Conservation (phyloP, 2,329 filamentous ascomycete genomes). For the Bipolaris victoriae region DNA sequence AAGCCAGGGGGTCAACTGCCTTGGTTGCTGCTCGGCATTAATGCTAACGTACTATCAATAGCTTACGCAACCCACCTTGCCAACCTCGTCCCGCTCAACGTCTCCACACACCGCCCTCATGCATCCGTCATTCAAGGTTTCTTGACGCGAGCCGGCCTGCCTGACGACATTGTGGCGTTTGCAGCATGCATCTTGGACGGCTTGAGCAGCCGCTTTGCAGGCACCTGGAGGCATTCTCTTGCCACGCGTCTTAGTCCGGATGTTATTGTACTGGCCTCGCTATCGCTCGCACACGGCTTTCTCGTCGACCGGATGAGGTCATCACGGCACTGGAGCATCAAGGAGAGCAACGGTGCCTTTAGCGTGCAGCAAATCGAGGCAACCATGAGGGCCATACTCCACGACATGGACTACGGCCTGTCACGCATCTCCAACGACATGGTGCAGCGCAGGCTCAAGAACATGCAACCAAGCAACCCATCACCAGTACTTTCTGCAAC, state of each 20-base stretch:
- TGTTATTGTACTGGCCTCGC: constrained; percentile 45
- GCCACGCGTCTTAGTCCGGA: constrained; percentile 35
- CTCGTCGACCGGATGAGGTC: constrained; percentile 41
- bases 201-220: constrained; percentile 42
- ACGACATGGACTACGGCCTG: constrained; percentile 49
- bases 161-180: constrained; percentile 46
- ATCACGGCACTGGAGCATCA: constrained; percentile 42
- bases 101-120: constrained; percentile 37
- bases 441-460: constrained; percentile 37
- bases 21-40: constrained; percentile 17
- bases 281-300: constrained; percentile 45
- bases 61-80: constrained; percentile 45
- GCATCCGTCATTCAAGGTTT: constrained; percentile 35
- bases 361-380: constrained; percentile 39
- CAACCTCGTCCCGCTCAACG: constrained; percentile 45
- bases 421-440: constrained; percentile 42
- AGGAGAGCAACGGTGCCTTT: constrained; percentile 35
- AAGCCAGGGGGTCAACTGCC: constrained; percentile 1
- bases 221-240: constrained; percentile 38
- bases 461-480: constrained; percentile 36
- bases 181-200: constrained; percentile 48
- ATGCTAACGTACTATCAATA: constrained; percentile 36
- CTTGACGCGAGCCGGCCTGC: constrained; percentile 40
- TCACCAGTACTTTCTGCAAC: constrained; percentile 4
- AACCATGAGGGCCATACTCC: constrained; percentile 43